A percentile compares a stretch with the other conserved stretches of the same genome.
Evolutionary conservation across 805 yeast genomes (phyloP).

Genomic region (Geotrichum ghanense): DNA sequence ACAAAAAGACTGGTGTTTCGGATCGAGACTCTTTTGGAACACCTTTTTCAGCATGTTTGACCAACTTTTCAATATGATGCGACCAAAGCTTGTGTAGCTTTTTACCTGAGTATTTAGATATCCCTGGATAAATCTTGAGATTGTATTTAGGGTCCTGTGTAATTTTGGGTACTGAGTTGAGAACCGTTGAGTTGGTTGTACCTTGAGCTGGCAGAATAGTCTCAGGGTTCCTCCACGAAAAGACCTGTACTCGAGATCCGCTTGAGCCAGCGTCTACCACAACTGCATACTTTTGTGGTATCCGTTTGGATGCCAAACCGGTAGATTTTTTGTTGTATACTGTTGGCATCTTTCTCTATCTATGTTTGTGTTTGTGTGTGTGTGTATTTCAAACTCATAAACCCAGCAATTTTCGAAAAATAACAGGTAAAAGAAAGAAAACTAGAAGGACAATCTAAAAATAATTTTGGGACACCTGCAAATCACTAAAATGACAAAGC

Average conservation of each 20-base stretch:
- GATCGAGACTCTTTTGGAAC: constrained; percentile 51
- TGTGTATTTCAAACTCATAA: too few species aligned
- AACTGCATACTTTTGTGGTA: constrained; percentile 48
- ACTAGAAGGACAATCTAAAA: too few species aligned
- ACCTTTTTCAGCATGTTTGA: constrained; percentile 55
- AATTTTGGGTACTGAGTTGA: constrained; percentile 58
- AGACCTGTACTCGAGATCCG: constrained; percentile 81
- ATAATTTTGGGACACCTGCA: too few species aligned
- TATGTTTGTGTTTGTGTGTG: too few species aligned
- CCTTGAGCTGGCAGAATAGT: constrained; percentile 21
- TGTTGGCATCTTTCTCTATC: not conserved
- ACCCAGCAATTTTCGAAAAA: too few species aligned
- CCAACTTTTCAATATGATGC: constrained; percentile 53
- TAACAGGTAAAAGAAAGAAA: too few species aligned
- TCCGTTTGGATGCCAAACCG: not conserved
- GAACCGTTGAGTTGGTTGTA: constrained; percentile 22
- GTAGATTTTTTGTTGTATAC: not conserved
- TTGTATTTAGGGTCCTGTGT: constrained; percentile 59
- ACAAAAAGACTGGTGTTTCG: constrained; percentile 77
- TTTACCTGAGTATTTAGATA: constrained; percentile 52
- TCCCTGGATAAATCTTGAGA: constrained; percentile 68
- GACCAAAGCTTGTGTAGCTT: constrained; percentile 48
- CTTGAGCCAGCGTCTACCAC: constrained; percentile 94
- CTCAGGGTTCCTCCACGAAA: constrained; percentile 57
- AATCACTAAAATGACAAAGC: too few species aligned